Evolutionary conservation across 148 eudicot species (phyloP).

Genomic region (Rhododendron henanense): DNA sequence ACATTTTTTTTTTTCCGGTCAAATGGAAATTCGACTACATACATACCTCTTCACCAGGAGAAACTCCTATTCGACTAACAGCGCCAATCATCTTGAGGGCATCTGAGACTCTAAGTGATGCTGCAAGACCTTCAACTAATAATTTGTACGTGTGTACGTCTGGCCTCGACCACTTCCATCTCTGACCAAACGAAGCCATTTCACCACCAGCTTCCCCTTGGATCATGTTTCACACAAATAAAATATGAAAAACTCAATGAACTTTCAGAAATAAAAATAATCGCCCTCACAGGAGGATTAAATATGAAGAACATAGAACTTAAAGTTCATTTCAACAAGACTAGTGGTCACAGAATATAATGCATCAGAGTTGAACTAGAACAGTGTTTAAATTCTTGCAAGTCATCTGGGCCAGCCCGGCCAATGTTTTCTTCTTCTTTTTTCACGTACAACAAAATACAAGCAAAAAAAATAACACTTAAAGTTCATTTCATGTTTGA

Average conservation of each 20-base stretch:
- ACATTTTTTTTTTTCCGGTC: too few relatives aligned
- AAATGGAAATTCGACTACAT: too few relatives aligned
- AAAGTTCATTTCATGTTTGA: too few relatives aligned
- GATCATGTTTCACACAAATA: neutral
- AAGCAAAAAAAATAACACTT: too few relatives aligned
- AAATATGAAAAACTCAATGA: neutral
- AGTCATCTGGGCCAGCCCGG: too few relatives aligned
- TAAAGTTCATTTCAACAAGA: neutral
- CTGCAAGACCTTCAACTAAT: constrained; percentile 72
- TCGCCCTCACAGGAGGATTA: neutral
- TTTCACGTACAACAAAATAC: too few relatives aligned
- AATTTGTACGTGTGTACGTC: constrained; percentile 57
- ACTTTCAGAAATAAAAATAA: neutral
- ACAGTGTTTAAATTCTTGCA: neutral
- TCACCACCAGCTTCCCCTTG: constrained; percentile 36
- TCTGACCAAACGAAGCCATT: constrained; percentile 35
- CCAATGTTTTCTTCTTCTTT: too few relatives aligned
- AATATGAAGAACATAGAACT: neutral
- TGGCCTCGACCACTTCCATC: constrained; percentile 97
- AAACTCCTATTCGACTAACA: constrained; percentile 75
- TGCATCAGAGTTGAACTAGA: constrained; percentile 5
- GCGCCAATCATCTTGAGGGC: constrained; percentile 65
- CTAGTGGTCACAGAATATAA: neutral
- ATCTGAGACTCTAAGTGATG: constrained; percentile 76
- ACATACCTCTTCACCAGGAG: constrained; percentile 82